phyloP scores from a whole-genome alignment of 495 filamentous ascomycete genomes.

The Hypomontagnella monticulosa region DNA sequence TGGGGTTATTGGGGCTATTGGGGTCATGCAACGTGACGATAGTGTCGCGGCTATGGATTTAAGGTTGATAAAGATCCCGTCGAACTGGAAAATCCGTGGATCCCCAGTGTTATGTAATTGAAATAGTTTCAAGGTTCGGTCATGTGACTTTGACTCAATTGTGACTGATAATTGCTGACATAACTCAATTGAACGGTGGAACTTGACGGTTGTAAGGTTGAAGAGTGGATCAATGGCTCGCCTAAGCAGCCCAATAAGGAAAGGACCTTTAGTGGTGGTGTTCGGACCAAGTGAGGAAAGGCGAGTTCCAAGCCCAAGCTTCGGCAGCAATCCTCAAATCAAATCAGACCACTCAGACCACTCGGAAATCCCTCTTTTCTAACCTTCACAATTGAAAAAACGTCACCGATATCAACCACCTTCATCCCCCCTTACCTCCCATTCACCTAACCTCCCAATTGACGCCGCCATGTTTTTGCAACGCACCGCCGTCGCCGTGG shows the following conservation, averaged over 20 bases:
- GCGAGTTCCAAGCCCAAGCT: slow-evolving; percentile 33
- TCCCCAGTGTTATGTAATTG: too few relatives aligned
- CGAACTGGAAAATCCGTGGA: too few relatives aligned
- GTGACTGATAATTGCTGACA: too few relatives aligned
- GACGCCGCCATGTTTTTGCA: slow-evolving; percentile 78
- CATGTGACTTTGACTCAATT: neutral
- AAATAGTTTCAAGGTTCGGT: too few relatives aligned
- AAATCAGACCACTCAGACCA: slow-evolving; percentile 43
- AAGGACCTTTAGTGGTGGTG: slow-evolving; percentile 32
- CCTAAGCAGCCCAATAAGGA: slow-evolving; percentile 31
- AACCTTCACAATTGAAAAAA: slow-evolving; percentile 24
- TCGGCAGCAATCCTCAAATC: slow-evolving; percentile 39
- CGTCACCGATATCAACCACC: slow-evolving; percentile 19
- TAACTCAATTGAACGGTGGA: too few relatives aligned
- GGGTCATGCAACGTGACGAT: too few relatives aligned
- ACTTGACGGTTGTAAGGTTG: too few relatives aligned
- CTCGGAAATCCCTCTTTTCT: slow-evolving; percentile 42
- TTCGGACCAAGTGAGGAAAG: slow-evolving; percentile 23
- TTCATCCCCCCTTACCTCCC: neutral
- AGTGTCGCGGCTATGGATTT: too few relatives aligned
- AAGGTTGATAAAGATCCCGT: too few relatives aligned
- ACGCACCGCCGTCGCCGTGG: slow-evolving; percentile 77
- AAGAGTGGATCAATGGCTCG: slow-evolving; percentile 11
- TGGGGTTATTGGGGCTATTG: too few relatives aligned
- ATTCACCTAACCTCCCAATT: slow-evolving; percentile 11